phyloP scores from a whole-genome alignment of 2,329 filamentous ascomycete genomes.

The Paraphaeosphaeria sporulosa region DNA sequence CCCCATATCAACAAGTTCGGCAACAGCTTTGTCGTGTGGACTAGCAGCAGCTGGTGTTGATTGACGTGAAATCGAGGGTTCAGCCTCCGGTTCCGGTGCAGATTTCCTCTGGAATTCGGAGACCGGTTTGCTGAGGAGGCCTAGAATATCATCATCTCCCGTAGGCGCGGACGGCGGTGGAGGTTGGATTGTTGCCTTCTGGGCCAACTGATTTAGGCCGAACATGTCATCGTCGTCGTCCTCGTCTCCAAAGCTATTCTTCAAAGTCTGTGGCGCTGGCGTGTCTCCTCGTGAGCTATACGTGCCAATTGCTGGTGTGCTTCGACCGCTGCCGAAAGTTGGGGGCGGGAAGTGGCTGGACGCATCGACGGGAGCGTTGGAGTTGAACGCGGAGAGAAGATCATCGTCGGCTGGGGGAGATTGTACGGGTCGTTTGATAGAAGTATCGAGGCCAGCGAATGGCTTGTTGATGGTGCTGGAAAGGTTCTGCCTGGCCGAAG shows the following conservation, averaged over 20 bases:
- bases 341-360: conserved; percentile 66
- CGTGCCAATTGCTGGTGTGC: conserved; percentile 47
- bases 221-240: conserved; percentile 88
- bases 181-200: conserved; percentile 38
- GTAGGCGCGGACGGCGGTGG: conserved; percentile 27
- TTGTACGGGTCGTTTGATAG: conserved; percentile 36
- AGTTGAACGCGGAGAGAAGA: conserved; percentile 68
- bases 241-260: conserved; percentile 57
- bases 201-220: conserved; percentile 72
- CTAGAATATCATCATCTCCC: conserved; percentile 68
- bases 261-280: conserved; percentile 32
- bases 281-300: conserved; percentile 38
- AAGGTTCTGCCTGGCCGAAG: conserved; percentile 34
- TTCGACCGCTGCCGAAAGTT: conserved; percentile 48
- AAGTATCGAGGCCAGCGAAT: conserved; percentile 45
- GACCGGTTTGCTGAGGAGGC: conserved; percentile 66
- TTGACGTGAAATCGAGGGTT: conserved; percentile 20
- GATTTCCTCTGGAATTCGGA: conserved; percentile 55
- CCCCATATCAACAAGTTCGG: conserved; percentile 92
- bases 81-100: conserved; percentile 24
- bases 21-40: conserved; percentile 79
- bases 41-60: conserved; percentile 41
- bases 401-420: conserved; percentile 61
- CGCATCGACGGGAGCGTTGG: conserved; percentile 64
- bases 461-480: conserved; percentile 50